These are phyloP conservation scores for Collariella sp. DNA, from an alignment of 495 filamentous ascomycete genomes.

Conservation along the genomic window DNA sequence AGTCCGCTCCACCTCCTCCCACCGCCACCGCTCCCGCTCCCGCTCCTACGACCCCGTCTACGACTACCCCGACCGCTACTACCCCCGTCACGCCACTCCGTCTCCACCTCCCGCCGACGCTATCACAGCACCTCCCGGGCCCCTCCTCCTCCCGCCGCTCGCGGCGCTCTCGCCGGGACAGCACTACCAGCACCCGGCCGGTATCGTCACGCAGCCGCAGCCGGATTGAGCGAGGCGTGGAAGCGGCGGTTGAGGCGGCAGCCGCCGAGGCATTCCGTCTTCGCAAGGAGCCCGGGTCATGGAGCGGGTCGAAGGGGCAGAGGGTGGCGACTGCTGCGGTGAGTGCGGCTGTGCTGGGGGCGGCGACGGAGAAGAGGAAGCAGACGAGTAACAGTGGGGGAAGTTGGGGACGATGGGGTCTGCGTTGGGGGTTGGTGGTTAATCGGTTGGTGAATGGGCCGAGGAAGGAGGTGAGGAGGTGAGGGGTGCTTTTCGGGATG, in stretches of 20 bases:
- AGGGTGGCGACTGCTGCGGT: constrained; percentile 40
- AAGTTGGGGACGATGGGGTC: constrained; percentile 15
- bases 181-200: not conserved
- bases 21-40: not conserved
- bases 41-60: not conserved
- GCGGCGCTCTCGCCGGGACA: not conserved
- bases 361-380: constrained; percentile 19
- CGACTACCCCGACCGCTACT: not conserved
- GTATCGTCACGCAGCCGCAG: not conserved
- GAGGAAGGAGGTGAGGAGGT: constrained; percentile 12
- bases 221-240: constrained; percentile 8
- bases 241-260: constrained; percentile 33
- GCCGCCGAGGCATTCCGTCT: constrained; percentile 36
- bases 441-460: constrained; percentile 27
- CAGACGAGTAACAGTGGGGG: not conserved
- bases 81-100: constrained; percentile 1
- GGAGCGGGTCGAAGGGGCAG: constrained; percentile 32
- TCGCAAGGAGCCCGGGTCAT: constrained; percentile 35
- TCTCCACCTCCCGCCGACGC: not conserved
- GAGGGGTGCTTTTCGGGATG: not conserved
- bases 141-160: not conserved
- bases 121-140: constrained; percentile 11
- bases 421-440: constrained; percentile 22
- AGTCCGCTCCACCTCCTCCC: no score
- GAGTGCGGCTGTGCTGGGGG: constrained; percentile 34